Percentiles rank a stretch among this genome's conserved stretches.
These are phyloP conservation scores for Pichia sp. DNA, from an alignment of 1,139 yeast genomes.

Conservation along the genomic window DNA sequence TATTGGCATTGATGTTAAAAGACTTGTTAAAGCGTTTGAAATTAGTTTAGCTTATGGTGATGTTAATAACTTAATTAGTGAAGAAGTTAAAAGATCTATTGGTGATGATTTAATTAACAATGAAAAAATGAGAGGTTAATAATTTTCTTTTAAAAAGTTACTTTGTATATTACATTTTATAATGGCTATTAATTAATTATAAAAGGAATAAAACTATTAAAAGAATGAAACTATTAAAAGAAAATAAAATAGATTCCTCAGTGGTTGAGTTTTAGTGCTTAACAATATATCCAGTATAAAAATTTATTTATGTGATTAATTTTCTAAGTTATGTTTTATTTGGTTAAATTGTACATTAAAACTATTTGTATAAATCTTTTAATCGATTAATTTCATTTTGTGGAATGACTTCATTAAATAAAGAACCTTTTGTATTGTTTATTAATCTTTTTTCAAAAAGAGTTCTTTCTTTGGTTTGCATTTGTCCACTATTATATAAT, in stretches of 20 bases:
- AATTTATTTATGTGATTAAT: background rate
- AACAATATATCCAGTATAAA: background rate
- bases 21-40: constrained; percentile 79
- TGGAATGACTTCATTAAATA: constrained; percentile 48
- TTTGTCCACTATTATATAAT: constrained; percentile 41
- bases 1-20: constrained; percentile 75
- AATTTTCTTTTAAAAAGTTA: background rate
- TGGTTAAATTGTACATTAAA: background rate
- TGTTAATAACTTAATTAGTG: constrained; percentile 67
- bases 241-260: background rate
- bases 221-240: too few species aligned
- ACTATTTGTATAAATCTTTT: constrained; percentile 33
- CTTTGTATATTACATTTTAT: background rate
- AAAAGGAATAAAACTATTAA: too few species aligned
- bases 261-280: background rate
- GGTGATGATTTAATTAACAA: constrained; percentile 69
- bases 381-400: constrained; percentile 39
- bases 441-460: constrained; percentile 40
- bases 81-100: constrained; percentile 64
- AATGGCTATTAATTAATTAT: background rate
- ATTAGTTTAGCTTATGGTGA: constrained; percentile 75
- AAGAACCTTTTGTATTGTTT: constrained; percentile 32
- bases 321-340: background rate
- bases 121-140: constrained; percentile 64
- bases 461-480: constrained; percentile 32